These are phyloP conservation scores for Peniophora sp. DNA, from an alignment of 1,284 basidiomycete species.

Conservation along the genomic window DNA sequence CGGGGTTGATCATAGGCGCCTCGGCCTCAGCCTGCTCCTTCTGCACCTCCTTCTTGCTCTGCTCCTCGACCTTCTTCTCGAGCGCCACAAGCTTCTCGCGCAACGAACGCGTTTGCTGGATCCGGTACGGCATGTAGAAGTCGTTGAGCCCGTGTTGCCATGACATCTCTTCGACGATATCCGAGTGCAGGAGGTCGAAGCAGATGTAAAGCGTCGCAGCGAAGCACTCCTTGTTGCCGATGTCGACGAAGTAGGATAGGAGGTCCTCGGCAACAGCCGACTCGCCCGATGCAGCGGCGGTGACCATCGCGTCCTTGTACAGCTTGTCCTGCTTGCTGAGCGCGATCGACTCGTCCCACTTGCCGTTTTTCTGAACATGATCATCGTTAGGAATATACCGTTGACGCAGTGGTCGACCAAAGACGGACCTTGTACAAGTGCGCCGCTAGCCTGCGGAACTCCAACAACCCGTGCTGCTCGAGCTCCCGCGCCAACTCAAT, in stretches of 20 bases:
- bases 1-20: slow-evolving; percentile 77
- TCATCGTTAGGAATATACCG: neutral
- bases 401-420: neutral
- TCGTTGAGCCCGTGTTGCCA: slow-evolving; percentile 96
- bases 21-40: slow-evolving; percentile 83
- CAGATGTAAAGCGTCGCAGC: slow-evolving; percentile 85
- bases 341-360: slow-evolving; percentile 93
- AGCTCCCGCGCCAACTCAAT: slow-evolving; percentile 81
- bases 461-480: slow-evolving; percentile 87
- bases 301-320: slow-evolving; percentile 94
- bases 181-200: slow-evolving; percentile 88
- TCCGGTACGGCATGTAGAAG: slow-evolving; percentile 92
- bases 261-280: slow-evolving; percentile 91
- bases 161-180: slow-evolving; percentile 89
- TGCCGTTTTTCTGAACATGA: slow-evolving; percentile 75
- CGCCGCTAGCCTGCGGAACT: slow-evolving; percentile 92
- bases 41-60: slow-evolving; percentile 72
- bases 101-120: slow-evolving; percentile 77
- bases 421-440: slow-evolving; percentile 83
- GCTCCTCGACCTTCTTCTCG: slow-evolving; percentile 81
- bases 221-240: slow-evolving; percentile 98
- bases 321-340: slow-evolving; percentile 94
- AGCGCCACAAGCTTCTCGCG: slow-evolving; percentile 64
- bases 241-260: slow-evolving; percentile 89
- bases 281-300: slow-evolving; percentile 76